Evolutionary conservation across 768 basidiomycete genomes (phyloP).

Genomic region (Paxillus ammoniavirescens): DNA sequence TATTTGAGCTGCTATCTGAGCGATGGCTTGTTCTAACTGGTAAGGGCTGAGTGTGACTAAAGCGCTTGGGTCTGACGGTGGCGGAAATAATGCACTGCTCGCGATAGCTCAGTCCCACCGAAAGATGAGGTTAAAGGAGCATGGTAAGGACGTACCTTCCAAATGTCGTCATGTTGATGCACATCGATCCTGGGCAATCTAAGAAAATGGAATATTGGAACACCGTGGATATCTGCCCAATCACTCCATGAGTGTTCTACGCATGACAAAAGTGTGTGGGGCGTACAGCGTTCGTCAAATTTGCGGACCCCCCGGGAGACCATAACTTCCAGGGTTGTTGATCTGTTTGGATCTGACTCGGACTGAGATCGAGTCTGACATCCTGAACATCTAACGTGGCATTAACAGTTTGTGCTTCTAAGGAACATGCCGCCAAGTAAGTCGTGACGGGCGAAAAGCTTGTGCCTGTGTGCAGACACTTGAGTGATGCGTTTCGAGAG

Average conservation of each 20-base stretch:
- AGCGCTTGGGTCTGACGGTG: background rate
- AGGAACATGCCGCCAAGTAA: constrained; percentile 9
- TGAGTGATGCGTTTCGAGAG: background rate
- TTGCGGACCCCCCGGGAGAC: background rate
- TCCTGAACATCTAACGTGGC: constrained; percentile 4
- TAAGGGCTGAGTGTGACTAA: constrained; percentile 1
- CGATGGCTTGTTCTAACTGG: constrained; percentile 2
- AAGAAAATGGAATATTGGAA: background rate
- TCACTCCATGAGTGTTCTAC: no score
- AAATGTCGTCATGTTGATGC: no score
- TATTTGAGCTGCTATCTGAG: background rate
- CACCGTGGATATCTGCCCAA: background rate
- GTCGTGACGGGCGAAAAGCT: background rate
- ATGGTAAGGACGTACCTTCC: no score
- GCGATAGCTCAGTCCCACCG: background rate
- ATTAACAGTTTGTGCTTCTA: background rate
- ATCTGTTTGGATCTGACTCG: background rate
- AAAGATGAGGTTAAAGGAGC: background rate
- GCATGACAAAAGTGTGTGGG: background rate
- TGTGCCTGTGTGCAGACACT: background rate
- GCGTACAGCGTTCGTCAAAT: constrained; percentile 1
- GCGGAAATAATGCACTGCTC: background rate
- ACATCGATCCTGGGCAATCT: no score
- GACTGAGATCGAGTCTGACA: background rate
- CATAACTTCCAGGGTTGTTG: constrained; percentile 8